Conservation (phyloP, 768 basidiomycete genomes). For the Wakefieldia striispora region DNA sequence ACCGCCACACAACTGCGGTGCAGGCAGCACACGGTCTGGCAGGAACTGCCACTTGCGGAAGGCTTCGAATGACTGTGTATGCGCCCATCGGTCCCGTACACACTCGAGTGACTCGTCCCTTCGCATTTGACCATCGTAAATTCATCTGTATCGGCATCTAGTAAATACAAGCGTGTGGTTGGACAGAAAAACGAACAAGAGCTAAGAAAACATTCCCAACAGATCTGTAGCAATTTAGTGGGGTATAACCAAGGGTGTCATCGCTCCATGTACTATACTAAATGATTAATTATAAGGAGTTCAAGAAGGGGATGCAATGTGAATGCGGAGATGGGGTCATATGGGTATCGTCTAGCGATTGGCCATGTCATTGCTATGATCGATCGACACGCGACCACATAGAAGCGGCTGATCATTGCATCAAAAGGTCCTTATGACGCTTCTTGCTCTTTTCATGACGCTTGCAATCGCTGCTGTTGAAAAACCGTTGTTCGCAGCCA, state of each 20-base stretch:
- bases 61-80: not conserved
- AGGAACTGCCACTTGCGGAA: not conserved
- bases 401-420: conserved; percentile 12
- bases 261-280: conserved; percentile 11
- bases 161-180: conserved; percentile 9
- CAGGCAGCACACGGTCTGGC: not conserved
- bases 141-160: conserved; percentile 6
- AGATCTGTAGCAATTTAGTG: conserved; percentile 1
- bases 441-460: conserved; percentile 35
- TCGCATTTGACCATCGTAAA: not conserved
- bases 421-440: conserved; percentile 24
- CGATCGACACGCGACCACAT: conserved; percentile 21
- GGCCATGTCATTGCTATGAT: conserved; percentile 11
- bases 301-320: conserved; percentile 6
- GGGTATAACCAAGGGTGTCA: conserved; percentile 25
- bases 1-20: conserved; percentile 5
- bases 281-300: not conserved
- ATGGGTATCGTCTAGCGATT: conserved; percentile 4
- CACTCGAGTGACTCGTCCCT: not conserved
- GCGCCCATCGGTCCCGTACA: not conserved
- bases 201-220: conserved; percentile 11
- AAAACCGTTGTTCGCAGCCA: conserved; percentile 30
- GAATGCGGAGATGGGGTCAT: conserved; percentile 8
- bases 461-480: conserved; percentile 33
- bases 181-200: not conserved